A percentile compares a stretch with the other conserved stretches of the same genome.
These are phyloP conservation scores for Colletotrichum abscissum DNA, from an alignment of 2,329 filamentous ascomycete genomes.

Conservation along the genomic window DNA sequence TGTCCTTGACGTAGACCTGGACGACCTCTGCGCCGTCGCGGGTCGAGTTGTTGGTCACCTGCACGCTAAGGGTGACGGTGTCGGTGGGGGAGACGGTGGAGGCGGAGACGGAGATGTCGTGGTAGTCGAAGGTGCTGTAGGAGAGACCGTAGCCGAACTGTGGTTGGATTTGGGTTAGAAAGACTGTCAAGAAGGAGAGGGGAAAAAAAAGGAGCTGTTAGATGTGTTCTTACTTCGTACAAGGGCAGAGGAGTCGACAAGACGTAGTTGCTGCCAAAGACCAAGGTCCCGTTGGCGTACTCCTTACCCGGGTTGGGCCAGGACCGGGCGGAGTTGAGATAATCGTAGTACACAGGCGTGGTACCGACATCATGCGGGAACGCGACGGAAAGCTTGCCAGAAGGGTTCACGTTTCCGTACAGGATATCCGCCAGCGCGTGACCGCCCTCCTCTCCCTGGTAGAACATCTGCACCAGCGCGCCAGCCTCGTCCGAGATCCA, in stretches of 20 bases:
- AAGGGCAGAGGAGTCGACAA: constrained; percentile 68
- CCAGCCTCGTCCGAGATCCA: constrained; percentile 76
- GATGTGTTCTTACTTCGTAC: constrained; percentile 53
- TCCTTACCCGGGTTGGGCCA: constrained; percentile 63
- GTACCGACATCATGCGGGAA: constrained; percentile 76
- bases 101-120: constrained; percentile 61
- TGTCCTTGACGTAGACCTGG: constrained; percentile 74
- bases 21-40: constrained; percentile 74
- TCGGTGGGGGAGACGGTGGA: constrained; percentile 58
- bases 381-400: constrained; percentile 73
- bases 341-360: constrained; percentile 78
- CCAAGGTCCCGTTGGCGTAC: constrained; percentile 68
- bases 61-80: constrained; percentile 68
- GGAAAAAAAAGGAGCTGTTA: too few species aligned
- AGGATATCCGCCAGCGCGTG: constrained; percentile 74
- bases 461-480: constrained; percentile 80
- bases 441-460: constrained; percentile 76
- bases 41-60: constrained; percentile 69
- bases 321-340: constrained; percentile 73
- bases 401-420: constrained; percentile 73
- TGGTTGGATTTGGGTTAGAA: constrained; percentile 36
- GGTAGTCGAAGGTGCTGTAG: constrained; percentile 73
- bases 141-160: constrained; percentile 74
- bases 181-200: neutral
- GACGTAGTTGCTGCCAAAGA: constrained; percentile 75